phyloP scores from a whole-genome alignment of 768 basidiomycete genomes.

The Suillus sp. region DNA sequence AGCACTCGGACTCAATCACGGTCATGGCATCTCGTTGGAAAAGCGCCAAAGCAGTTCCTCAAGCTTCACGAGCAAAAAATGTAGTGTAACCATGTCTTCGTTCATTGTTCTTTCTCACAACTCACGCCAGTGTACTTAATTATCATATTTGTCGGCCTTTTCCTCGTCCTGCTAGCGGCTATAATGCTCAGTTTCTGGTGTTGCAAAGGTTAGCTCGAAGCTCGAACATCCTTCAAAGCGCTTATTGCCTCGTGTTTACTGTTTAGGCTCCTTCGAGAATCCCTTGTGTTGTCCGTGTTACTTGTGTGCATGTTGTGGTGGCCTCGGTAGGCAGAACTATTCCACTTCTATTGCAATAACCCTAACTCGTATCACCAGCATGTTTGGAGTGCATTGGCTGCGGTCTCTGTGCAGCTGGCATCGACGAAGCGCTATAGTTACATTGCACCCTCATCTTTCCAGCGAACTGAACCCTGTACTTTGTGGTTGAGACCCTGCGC shows the following conservation, averaged over 20 bases:
- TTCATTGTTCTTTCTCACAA: neutral
- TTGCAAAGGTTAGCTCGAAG: constrained; percentile 48
- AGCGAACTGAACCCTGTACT: neutral
- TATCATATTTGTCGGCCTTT: constrained; percentile 62
- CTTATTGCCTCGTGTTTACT: neutral
- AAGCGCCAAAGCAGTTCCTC: constrained; percentile 32
- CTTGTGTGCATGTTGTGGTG: constrained; percentile 72
- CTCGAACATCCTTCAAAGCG: neutral
- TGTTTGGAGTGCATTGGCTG: constrained; percentile 74
- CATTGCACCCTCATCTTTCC: neutral
- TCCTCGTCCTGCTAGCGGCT: constrained; percentile 53
- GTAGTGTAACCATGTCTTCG: constrained; percentile 32
- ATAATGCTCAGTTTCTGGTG: constrained; percentile 69
- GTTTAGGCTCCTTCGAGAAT: constrained; percentile 56
- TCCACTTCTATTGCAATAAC: neutral
- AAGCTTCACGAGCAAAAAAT: constrained; percentile 43
- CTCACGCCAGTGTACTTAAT: constrained; percentile 56
- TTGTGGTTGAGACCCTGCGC: neutral
- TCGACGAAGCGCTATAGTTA: constrained; percentile 29
- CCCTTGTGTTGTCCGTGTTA: constrained; percentile 73
- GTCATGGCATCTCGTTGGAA: constrained; percentile 31
- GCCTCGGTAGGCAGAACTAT: constrained; percentile 48
- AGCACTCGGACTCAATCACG: constrained; percentile 28
- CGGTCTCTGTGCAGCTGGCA: constrained; percentile 61
- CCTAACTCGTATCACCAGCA: constrained; percentile 35